phyloP scores from a whole-genome alignment of 371 early-diverging fungal species.

The Rhizopus stolonifer region DNA sequence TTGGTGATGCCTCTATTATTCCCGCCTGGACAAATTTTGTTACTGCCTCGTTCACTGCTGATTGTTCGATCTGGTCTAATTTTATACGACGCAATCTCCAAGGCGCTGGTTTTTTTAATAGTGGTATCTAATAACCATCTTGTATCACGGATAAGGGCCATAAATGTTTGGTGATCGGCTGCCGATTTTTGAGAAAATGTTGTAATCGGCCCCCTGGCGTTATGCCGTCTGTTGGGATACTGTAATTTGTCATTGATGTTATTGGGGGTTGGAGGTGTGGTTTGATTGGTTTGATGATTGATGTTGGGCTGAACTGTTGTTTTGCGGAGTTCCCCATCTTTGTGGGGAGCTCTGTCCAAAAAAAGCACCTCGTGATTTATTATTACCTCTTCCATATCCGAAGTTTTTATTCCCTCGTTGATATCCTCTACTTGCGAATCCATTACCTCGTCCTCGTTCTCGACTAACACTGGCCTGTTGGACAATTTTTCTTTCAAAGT shows the following conservation, averaged over 20 bases:
- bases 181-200: background rate
- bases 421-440: background rate
- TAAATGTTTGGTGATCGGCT: background rate
- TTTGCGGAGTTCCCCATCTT: background rate
- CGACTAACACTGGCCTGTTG: background rate
- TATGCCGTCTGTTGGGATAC: slow-evolving; percentile 9
- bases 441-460: too few relatives aligned
- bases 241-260: slow-evolving; percentile 4
- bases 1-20: too few relatives aligned
- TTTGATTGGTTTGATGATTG: slow-evolving; percentile 1
- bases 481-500: background rate
- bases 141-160: slow-evolving; percentile 9
- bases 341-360: background rate
- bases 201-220: slow-evolving; percentile 8
- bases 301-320: slow-evolving; percentile 3
- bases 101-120: background rate
- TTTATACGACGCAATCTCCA: background rate
- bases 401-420: background rate
- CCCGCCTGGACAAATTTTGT: background rate
- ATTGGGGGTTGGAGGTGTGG: slow-evolving; percentile 1
- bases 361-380: slow-evolving; percentile 5
- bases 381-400: background rate
- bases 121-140: slow-evolving; percentile 4
- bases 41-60: slow-evolving; percentile 5
- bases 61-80: background rate